Evolutionary conservation across 257 asterid genomes (phyloP).

Genomic region (Solanum chmielewskii): DNA sequence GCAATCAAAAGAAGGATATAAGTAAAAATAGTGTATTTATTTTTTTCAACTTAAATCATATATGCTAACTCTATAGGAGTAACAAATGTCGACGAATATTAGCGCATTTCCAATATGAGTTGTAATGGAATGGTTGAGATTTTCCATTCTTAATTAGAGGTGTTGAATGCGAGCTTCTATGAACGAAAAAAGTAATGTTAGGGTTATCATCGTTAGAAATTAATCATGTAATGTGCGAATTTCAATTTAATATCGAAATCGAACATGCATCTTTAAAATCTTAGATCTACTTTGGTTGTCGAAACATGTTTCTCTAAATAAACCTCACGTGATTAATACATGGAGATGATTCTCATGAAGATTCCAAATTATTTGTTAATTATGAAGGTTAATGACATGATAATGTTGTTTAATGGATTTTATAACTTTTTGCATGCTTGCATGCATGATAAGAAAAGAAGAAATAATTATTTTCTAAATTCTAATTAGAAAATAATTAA

Average conservation of each 20-base stretch:
- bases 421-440: background rate
- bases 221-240: background rate
- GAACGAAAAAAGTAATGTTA: background rate
- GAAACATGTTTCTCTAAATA: background rate
- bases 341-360: background rate
- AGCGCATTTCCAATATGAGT: background rate
- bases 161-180: background rate
- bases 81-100: background rate
- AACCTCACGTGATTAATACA: slow-evolving; percentile 2
- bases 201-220: fast-evolving
- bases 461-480: background rate
- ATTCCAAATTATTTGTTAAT: slow-evolving; percentile 3
- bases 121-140: background rate
- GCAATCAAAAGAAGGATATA: background rate
- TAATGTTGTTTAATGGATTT: background rate
- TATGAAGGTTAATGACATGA: background rate
- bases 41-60: background rate
- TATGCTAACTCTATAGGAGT: background rate
- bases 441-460: background rate
- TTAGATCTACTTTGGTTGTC: background rate
- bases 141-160: background rate
- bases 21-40: too few relatives aligned
- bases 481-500: background rate
- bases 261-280: background rate
- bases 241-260: background rate